Base-by-base conservation (phyloP, 2,329 filamentous ascomycete species). In the Paecilomyces sp. region DNA sequence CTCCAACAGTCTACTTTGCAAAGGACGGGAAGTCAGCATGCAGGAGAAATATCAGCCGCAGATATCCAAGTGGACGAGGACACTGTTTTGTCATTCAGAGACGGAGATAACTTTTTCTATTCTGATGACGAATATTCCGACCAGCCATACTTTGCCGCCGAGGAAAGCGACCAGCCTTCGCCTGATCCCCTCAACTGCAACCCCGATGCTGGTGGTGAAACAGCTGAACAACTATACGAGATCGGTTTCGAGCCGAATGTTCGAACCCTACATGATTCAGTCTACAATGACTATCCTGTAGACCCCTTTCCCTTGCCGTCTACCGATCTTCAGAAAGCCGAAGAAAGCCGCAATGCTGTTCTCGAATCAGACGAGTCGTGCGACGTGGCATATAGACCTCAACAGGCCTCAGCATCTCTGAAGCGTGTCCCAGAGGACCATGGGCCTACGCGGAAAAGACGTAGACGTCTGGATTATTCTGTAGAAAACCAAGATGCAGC, bases 21-120 rank as follows among this genome's bases (percentile, higher is more conserved):
- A 55, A 56, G 60, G 15, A 58, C 56, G 51, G 33, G 41, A 51
- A 22, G 58, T 25, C 62, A 55, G 54, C 54, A 58, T 22, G 57
- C 60, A 52, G 58, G 60, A 60, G 52, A 58, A 8, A 55, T 61
- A 47, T 58, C 58, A 1, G 41, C 50, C n/a, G 65, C 67, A 7
- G 67, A 73, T 22, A 66, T 88, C 52, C 78, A 87, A 24, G 85
- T 91, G 4, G 87, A 92, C 65, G 87, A 91, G 65, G 77, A 78
- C 31, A 81, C 80, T 24, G 84, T 87, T 28, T 71, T 80, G 25
- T 74, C 78, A n/a, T 72, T 80, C 52, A 77, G 79, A 1, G 75
- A 64, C 3, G 75, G 77, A 33, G 72, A 75, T 8, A 67, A 69
- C 12, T 67, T 72, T n/a, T 77, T 77, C 61, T 68, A 70, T 36